Conservation (phyloP, 2,329 filamentous ascomycete genomes). For the Endoconidiophora polonica region DNA sequence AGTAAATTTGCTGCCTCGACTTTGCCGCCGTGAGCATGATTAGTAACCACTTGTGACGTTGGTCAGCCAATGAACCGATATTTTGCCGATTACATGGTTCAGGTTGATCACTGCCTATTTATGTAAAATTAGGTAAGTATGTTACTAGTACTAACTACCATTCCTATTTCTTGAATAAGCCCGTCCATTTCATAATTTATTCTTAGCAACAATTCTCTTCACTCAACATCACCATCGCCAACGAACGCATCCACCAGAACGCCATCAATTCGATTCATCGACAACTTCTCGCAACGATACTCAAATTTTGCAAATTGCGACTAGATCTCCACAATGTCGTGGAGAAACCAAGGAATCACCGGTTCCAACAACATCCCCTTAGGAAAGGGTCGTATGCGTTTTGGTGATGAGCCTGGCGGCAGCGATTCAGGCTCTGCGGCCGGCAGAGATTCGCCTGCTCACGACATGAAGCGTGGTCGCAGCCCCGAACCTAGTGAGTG, state of each 20-base stretch:
- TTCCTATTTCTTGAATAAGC: neutral
- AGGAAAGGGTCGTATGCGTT: constrained; percentile 69
- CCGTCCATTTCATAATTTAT: neutral
- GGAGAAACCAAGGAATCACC: constrained; percentile 69
- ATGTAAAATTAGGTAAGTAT: neutral
- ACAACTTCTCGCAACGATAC: neutral
- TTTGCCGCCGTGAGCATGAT: too few species aligned
- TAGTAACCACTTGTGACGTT: too few species aligned
- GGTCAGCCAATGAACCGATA: neutral
- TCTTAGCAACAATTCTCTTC: neutral
- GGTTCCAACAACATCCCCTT: constrained; percentile 97
- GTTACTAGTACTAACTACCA: neutral
- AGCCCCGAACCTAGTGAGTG: constrained; percentile 61
- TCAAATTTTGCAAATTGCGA: neutral
- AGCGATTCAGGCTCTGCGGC: constrained; percentile 13
- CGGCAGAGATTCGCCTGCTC: constrained; percentile 16
- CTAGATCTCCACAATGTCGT: constrained; percentile 36
- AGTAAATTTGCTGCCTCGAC: too few species aligned
- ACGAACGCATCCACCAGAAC: neutral
- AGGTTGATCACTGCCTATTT: neutral
- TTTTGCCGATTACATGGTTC: neutral
- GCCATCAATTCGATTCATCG: neutral
- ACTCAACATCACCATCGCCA: neutral
- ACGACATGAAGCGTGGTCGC: constrained; percentile 67
- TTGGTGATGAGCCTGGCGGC: constrained; percentile 33